Conservation (phyloP, 2,329 filamentous ascomycete species). For the Penicillium corylophilum region DNA sequence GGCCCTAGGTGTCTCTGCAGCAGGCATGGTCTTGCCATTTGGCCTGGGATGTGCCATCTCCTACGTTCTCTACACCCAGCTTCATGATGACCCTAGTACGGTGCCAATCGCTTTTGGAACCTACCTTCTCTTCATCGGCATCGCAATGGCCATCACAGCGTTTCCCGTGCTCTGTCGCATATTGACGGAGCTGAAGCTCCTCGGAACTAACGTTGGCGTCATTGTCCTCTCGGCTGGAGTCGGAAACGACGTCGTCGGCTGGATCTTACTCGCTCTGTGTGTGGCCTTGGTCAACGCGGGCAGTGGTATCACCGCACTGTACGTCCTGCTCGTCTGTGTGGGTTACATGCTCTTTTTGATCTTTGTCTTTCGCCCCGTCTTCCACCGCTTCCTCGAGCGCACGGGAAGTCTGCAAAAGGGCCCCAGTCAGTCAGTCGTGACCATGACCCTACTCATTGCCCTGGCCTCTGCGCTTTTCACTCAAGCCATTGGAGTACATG, state of each 20-base stretch:
- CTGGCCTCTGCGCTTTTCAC: slow-evolving; percentile 84
- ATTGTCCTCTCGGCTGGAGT: slow-evolving; percentile 89
- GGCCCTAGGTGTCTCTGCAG: slow-evolving; percentile 72
- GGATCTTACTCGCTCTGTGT: slow-evolving; percentile 89
- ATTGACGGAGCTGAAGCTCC: slow-evolving; percentile 82
- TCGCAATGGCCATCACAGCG: slow-evolving; percentile 86
- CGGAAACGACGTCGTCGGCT: slow-evolving; percentile 86
- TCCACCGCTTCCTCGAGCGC: slow-evolving; percentile 70
- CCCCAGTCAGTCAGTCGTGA: slow-evolving; percentile 80
- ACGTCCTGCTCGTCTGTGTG: slow-evolving; percentile 72
- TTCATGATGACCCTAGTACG: slow-evolving; percentile 57
- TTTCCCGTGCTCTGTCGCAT: slow-evolving; percentile 94
- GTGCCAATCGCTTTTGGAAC: slow-evolving; percentile 61
- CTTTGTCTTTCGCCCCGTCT: slow-evolving; percentile 69
- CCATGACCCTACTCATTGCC: slow-evolving; percentile 75
- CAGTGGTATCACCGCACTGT: slow-evolving; percentile 78
- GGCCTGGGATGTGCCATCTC: slow-evolving; percentile 77
- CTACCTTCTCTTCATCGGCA: slow-evolving; percentile 79
- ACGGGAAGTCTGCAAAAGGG: slow-evolving; percentile 82
- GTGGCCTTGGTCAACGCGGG: slow-evolving; percentile 89
- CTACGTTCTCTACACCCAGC: slow-evolving; percentile 76
- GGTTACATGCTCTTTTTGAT: slow-evolving; percentile 76
- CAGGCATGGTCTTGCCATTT: slow-evolving; percentile 80
- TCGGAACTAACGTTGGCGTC: slow-evolving; percentile 78
- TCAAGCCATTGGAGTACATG: slow-evolving; percentile 84